Percentiles rank a stretch among this genome's conserved stretches.
These are phyloP conservation scores for Boletus tomentosulus DNA, from an alignment of 768 basidiomycete genomes.

Conservation along the genomic window DNA sequence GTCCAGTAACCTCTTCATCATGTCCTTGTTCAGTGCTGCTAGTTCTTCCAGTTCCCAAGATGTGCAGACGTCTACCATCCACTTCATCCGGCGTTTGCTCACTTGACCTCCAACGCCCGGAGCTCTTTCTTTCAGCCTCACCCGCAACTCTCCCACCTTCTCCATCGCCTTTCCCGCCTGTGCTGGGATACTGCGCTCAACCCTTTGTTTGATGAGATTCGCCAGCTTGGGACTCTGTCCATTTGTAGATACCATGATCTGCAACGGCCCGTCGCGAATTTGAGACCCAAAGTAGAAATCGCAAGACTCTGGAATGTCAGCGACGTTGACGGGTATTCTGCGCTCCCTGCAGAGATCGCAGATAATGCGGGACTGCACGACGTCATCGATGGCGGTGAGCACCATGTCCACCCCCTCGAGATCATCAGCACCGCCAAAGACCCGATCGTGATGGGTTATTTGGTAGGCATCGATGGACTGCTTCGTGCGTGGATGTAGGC, in stretches of 20 bases:
- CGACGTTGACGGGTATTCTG: slow-evolving; percentile 88
- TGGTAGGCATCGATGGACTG: slow-evolving; percentile 43
- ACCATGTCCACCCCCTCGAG: slow-evolving; percentile 77
- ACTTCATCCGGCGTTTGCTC: slow-evolving; percentile 80
- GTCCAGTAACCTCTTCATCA: slow-evolving; percentile 64
- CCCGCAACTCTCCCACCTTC: slow-evolving; percentile 72
- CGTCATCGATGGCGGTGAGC: slow-evolving; percentile 89
- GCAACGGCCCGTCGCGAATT: slow-evolving; percentile 84
- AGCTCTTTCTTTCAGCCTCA: slow-evolving; percentile 69
- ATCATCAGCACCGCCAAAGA: slow-evolving; percentile 62
- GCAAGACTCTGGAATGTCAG: slow-evolving; percentile 92
- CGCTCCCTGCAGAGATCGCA: slow-evolving; percentile 60
- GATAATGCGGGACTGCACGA: slow-evolving; percentile 66
- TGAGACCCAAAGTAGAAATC: slow-evolving; percentile 99
- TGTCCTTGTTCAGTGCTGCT: slow-evolving; percentile 57
- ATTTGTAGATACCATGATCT: slow-evolving; percentile 94
- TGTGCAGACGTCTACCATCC: slow-evolving; percentile 88
- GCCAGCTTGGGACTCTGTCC: slow-evolving; percentile 92
- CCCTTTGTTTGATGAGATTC: slow-evolving; percentile 66
- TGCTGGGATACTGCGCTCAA: slow-evolving; percentile 67
- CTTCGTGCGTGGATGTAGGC: slow-evolving; percentile 60
- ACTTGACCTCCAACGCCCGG: slow-evolving; percentile 78
- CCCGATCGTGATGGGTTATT: slow-evolving; percentile 69
- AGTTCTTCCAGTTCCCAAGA: slow-evolving; percentile 84
- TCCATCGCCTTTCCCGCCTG: slow-evolving; percentile 74